Percentiles rank a stretch among this genome's conserved stretches.
These are phyloP conservation scores for Ensete glaucum DNA, from an alignment of 176 grass and related monocot genomes.

Conservation along the genomic window DNA sequence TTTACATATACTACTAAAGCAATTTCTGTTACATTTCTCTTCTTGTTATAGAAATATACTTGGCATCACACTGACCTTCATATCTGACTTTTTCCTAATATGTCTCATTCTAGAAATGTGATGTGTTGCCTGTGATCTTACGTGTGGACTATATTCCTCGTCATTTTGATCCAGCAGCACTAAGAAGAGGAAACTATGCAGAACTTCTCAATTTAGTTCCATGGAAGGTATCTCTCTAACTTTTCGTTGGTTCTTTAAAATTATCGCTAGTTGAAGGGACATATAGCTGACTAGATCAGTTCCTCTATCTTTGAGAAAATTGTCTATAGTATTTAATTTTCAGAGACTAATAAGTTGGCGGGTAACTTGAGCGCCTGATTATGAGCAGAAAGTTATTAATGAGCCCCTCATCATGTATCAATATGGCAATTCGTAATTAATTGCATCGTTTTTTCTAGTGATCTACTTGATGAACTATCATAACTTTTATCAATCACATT, in stretches of 20 bases:
- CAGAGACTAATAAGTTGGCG: no score
- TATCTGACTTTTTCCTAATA: conserved; percentile 15
- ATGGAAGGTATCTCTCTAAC: conserved; percentile 65
- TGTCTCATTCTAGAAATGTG: conserved; percentile 74
- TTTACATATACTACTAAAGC: not conserved
- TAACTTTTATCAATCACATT: no score
- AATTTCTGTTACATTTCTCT: not conserved
- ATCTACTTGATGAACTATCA: no score
- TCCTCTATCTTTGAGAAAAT: no score
- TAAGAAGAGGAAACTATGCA: conserved; percentile 87
- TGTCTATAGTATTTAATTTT: no score
- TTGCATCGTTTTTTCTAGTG: no score
- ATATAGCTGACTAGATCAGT: not conserved
- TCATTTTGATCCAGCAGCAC: conserved; percentile 77
- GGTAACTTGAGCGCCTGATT: no score
- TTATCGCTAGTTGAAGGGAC: not conserved
- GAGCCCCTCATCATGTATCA: no score
- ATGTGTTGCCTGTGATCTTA: conserved; percentile 63
- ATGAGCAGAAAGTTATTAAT: no score
- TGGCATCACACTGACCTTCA: conserved; percentile 7
- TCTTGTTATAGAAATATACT: not conserved
- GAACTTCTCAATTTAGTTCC: conserved; percentile 97
- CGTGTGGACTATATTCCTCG: conserved; percentile 90
- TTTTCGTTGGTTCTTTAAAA: conserved; percentile 2
- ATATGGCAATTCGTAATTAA: no score